Base-by-base conservation (phyloP, 2,329 filamentous ascomycete genomes). In the Cladobotryum mycophilum region DNA sequence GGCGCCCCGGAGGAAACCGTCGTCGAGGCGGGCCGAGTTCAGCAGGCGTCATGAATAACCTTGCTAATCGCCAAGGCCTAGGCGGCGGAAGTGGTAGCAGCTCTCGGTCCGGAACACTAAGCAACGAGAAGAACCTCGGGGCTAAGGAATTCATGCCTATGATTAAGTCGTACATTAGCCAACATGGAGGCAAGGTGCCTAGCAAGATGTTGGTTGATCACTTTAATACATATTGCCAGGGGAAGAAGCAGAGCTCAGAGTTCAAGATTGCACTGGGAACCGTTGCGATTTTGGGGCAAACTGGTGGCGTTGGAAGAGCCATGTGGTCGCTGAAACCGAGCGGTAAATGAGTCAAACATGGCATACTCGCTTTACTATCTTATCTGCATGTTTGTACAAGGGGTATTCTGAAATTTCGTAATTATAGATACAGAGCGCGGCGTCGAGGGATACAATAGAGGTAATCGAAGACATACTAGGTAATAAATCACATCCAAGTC, bases 201-300 rank as follows among this genome's bases (percentile, higher is more conserved):
- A 91, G 87, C 40, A 89, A 95, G 70, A 85, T 89, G 75, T 70
- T 96, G 41, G 86, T 96, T 20, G 88, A 95, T 61, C 89, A 96
- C 62, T 97, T 96, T 67, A 89, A 91, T 67, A 81, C 81, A 13
- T 87, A 84, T 61, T 95, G 89, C 63, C 67, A 68, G 1, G 65
- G 64, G 2, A 80, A 78, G 18, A 87, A 82, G 41, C 80, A 88
- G 54, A 85, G 84, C 47, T 80, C 82, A 15, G 86, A 90, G 65
- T 97, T 97, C 65, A 92, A 90, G 69, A 76, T 80, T 60, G 89
- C 89, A 59, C 70, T 97, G 49, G 84, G 87, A 59, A 76, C 76
- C 54, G 86, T 96, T 60, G 92, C 92, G 1, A 79, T 74, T 48
- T 68, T 95, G 64, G 80, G 89, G 61, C 76, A 81, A 64, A 66